Evolutionary conservation across 805 yeast species (phyloP).

Genomic region (Wickerhamiella sergipiensis): DNA sequence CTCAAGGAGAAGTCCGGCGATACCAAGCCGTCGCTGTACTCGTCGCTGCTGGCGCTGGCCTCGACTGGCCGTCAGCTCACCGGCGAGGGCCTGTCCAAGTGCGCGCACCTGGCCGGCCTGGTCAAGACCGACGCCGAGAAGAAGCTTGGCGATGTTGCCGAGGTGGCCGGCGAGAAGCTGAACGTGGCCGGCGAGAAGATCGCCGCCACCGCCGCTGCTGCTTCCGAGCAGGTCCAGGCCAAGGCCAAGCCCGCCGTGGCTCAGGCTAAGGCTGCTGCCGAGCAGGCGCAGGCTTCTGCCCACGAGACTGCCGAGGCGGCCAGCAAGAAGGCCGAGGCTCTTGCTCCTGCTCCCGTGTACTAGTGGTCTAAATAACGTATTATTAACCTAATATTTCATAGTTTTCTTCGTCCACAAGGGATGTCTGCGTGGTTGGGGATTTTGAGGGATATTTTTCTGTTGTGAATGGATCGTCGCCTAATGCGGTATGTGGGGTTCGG

Average conservation of each 20-base stretch:
- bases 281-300: background rate
- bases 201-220: background rate
- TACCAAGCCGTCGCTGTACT: slow-evolving; percentile 2
- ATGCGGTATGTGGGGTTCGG: background rate
- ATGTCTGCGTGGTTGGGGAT: no score
- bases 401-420: no score
- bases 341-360: slow-evolving; percentile 1
- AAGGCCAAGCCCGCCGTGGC: slow-evolving; percentile 2
- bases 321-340: background rate
- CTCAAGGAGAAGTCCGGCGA: slow-evolving; percentile 9
- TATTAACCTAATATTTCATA: background rate
- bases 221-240: background rate
- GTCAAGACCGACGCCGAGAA: background rate
- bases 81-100: slow-evolving; percentile 1
- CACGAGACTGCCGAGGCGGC: slow-evolving; percentile 2
- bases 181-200: slow-evolving; percentile 9
- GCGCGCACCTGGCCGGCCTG: background rate
- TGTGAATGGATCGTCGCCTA: no score
- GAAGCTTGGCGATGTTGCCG: background rate
- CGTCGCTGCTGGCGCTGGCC: background rate
- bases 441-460: no score
- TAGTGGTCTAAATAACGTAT: background rate
- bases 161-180: slow-evolving; percentile 3
- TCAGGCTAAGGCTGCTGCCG: background rate
- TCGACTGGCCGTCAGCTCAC: slow-evolving; percentile 5